Evolutionary conservation across 169 alveolate genomes (phyloP).

Genomic region (Plasmodium gonderi): DNA sequence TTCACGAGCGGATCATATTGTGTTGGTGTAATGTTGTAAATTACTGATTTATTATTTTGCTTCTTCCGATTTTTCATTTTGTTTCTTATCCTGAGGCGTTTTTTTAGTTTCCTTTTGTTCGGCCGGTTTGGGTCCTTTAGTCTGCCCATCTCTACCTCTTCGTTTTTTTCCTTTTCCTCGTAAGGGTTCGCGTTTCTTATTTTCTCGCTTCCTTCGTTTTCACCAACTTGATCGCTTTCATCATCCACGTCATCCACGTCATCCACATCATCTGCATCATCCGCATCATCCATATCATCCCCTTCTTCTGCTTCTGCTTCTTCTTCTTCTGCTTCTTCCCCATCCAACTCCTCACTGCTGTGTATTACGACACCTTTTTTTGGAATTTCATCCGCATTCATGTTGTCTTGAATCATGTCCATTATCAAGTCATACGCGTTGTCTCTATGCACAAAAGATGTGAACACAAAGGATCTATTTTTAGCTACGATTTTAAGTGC

Average conservation of each 20-base stretch:
- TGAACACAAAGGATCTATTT: slow-evolving; percentile 17
- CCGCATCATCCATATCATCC: neutral
- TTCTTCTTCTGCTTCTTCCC: neutral
- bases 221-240: neutral
- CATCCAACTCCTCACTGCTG: neutral
- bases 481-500: slow-evolving; percentile 14
- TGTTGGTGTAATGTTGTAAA: neutral
- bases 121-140: neutral
- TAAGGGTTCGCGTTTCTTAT: neutral
- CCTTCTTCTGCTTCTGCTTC: neutral
- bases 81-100: neutral
- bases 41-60: neutral
- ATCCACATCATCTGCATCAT: neutral
- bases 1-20: neutral
- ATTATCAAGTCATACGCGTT: slow-evolving; percentile 6
- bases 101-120: neutral
- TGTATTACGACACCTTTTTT: slow-evolving; percentile 14
- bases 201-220: neutral
- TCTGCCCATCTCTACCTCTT: neutral
- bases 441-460: slow-evolving; percentile 36
- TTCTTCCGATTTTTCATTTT: neutral
- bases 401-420: slow-evolving; percentile 15
- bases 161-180: neutral
- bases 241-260: neutral
- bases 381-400: slow-evolving; percentile 1